Evolutionary conservation across 148 eudicot genomes (phyloP), one percentile per base, ranked within the genome.

Genomic region (Dysphania ambrosioides): DNA sequence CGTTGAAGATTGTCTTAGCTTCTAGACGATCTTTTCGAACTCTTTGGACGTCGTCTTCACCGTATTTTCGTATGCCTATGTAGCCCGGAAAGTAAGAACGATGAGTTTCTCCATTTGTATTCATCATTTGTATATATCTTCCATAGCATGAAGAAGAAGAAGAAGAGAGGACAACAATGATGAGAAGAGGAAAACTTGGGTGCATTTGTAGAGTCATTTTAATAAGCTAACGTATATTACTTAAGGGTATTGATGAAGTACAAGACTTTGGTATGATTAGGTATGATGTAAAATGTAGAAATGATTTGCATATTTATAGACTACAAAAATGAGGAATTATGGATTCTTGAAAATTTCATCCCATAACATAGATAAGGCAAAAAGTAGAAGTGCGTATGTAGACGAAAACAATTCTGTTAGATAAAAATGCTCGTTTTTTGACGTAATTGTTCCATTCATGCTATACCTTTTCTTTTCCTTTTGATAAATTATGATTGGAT

Each of bases 1-100:
- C 91, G 72, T 49, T 78, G 49, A 89, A 72, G n/a, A 78, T 72
- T 16, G 57, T 73, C 16, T 12, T 59, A 18, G 4, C 31, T 3
- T n/a, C n/a, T n/a, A n/a, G n/a, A n/a, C n/a, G n/a, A n/a, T n/a
- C n/a, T n/a, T n/a, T n/a, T n/a, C n/a, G n/a, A n/a, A n/a, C n/a
- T n/a, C n/a, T n/a, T n/a, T n/a, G n/a, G n/a, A n/a, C n/a, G n/a
- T n/a, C n/a, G n/a, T n/a, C n/a, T n/a, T n/a, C n/a, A n/a, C n/a
- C n/a, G n/a, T n/a, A n/a, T n/a, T n/a, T n/a, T n/a, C n/a, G n/a
- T n/a, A n/a, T n/a, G n/a, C n/a, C n/a, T n/a, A n/a, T n/a, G n/a
- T n/a, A n/a, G n/a, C n/a, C n/a, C n/a, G n/a, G n/a, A n/a, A n/a
- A n/a, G n/a, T n/a, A n/a, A n/a, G n/a, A n/a, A n/a, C n/a, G n/a